Base-by-base conservation (phyloP, 257 asterid genomes). In the Solanum boliviense region DNA sequence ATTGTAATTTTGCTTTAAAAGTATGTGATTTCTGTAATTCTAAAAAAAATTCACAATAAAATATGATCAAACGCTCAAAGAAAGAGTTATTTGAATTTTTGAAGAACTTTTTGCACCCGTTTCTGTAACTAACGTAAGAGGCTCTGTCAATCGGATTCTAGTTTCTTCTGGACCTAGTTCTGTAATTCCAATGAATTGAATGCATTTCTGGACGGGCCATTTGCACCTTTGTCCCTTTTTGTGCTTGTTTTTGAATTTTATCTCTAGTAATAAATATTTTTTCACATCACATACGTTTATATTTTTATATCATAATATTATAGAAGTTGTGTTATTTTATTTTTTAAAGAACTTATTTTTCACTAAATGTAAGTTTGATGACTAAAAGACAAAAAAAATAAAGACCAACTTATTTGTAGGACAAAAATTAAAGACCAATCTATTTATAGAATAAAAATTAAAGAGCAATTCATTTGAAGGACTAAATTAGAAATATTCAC, bases 321-420 rank as follows among this genome's bases (percentile, higher is more conserved):
- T 2, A 56, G 0, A 56, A 56, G 10, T 3, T 52, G 7, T 18
- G 1, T 56, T 0, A 58, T 0, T 3, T 3, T 8, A 3, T 0
- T 58, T 58, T 58, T 8, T 3, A 58, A 58, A 56, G 11, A 58
- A 23, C 29, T 15, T 23, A 60, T 60, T n/a, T 60, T n/a, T 8
- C 68, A 60, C 29, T 5, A 23, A 1, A 60, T 9, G 12, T 60
- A 21, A 60, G 29, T 60, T 23, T 9, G 27, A 60, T 23, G 13
- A 1, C 13, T 23, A 23, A 60, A 20, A 8, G 70, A 9, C 13
- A 3, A 38, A 38, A 60, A 20, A 23, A 60, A 9, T 9, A 8
- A 60, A 21, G 13, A 60, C 1, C 27, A 3, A 21, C 3, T 9
- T 9, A 58, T 23, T 9, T 4, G 13, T 9, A 23, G 15, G 70